Evolutionary conservation across 768 basidiomycete species (phyloP).

Genomic region (Mycena vitilis): DNA sequence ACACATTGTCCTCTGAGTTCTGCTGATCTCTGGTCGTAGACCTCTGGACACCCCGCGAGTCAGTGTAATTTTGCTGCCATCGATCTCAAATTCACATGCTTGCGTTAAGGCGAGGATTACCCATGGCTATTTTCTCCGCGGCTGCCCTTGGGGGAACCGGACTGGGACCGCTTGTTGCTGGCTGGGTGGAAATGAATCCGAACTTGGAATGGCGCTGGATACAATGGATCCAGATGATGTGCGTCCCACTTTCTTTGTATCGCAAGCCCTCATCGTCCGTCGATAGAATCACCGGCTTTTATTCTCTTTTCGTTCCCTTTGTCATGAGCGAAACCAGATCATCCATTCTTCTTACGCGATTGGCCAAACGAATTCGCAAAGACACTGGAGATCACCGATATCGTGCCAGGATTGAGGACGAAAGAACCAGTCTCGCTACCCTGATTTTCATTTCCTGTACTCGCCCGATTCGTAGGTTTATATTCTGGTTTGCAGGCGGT

Average conservation of each 20-base stretch:
- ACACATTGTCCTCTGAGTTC: background rate
- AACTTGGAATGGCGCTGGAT: conserved; percentile 84
- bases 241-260: conserved; percentile 29
- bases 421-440: conserved; percentile 58
- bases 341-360: conserved; percentile 73
- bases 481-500: background rate
- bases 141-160: conserved; percentile 71
- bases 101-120: conserved; percentile 70
- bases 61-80: conserved; percentile 27
- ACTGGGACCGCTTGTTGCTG: conserved; percentile 71
- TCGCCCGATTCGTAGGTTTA: conserved; percentile 71
- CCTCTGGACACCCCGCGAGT: conserved; percentile 75
- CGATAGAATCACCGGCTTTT: conserved; percentile 63
- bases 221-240: conserved; percentile 84
- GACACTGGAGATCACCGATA: conserved; percentile 73
- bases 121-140: conserved; percentile 80
- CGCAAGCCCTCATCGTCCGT: background rate
- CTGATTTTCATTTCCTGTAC: conserved; percentile 79
- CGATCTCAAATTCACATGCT: background rate
- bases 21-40: conserved; percentile 58
- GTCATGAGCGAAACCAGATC: conserved; percentile 80
- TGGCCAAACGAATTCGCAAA: conserved; percentile 73
- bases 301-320: conserved; percentile 61
- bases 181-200: conserved; percentile 73
- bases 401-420: conserved; percentile 71